Conservation (phyloP, 139 green algal genomes). For the Tetradesmus obliquus region DNA sequence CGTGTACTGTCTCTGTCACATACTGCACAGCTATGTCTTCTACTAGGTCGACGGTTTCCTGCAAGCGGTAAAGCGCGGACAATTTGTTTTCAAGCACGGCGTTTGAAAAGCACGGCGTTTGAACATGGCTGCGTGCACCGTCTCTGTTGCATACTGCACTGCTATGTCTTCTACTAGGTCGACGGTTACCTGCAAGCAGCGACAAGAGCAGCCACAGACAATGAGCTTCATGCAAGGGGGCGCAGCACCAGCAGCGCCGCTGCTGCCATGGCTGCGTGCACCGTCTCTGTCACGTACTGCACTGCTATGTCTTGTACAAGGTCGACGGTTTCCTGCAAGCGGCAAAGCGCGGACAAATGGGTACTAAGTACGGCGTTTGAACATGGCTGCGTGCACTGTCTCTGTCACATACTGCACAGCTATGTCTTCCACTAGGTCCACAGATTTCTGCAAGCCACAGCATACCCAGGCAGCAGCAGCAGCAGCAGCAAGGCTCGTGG, state of each 20-base stretch:
- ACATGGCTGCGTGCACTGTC: constrained; percentile 25
- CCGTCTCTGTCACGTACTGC: constrained; percentile 13
- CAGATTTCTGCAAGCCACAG: not conserved
- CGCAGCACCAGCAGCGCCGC: not conserved
- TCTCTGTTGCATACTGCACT: constrained; percentile 14
- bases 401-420: constrained; percentile 27
- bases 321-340: constrained; percentile 24
- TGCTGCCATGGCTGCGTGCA: constrained; percentile 31
- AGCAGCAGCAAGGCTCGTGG: not conserved
- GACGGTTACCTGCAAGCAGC: constrained; percentile 28
- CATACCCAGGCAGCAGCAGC: not conserved
- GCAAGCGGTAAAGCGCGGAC: not conserved
- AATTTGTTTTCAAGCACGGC: too few relatives aligned
- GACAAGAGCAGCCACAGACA: not conserved
- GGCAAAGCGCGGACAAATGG: too few relatives aligned
- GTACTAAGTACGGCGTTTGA: too few relatives aligned
- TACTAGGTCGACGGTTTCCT: constrained; percentile 35
- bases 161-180: constrained; percentile 35
- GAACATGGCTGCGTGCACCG: constrained; percentile 25
- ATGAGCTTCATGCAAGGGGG: too few relatives aligned
- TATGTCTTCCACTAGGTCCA: constrained; percentile 36
- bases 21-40: constrained; percentile 39
- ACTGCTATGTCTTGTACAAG: constrained; percentile 36
- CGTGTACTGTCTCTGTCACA: constrained; percentile 17
- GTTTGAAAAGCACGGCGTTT: too few relatives aligned